These are phyloP conservation scores for Rostrohypoxylon terebratum DNA, from an alignment of 495 filamentous ascomycete genomes.

Conservation along the genomic window DNA sequence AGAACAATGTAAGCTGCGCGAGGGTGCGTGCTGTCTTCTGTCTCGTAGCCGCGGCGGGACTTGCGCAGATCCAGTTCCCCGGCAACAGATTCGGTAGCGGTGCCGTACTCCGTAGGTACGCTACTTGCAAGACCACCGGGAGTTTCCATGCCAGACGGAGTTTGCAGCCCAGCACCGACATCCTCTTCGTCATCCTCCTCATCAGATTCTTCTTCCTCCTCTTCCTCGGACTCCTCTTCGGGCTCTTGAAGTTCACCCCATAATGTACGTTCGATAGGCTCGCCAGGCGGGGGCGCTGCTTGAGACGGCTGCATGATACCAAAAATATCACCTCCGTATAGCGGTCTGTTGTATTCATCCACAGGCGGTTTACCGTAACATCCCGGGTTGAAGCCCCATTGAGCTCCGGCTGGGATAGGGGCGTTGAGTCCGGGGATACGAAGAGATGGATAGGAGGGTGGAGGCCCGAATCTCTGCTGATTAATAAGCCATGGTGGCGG, in stretches of 20 bases:
- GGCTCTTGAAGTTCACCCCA: constrained; percentile 95
- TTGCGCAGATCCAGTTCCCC: constrained; percentile 95
- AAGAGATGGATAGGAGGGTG: constrained; percentile 90
- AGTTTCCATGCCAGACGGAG: constrained; percentile 82
- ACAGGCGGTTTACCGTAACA: constrained; percentile 96
- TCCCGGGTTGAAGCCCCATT: constrained; percentile 95
- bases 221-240: constrained; percentile 83
- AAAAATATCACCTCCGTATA: constrained; percentile 95
- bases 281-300: constrained; percentile 71
- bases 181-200: constrained; percentile 81
- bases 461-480: constrained; percentile 91
- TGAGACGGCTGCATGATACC: constrained; percentile 75
- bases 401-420: constrained; percentile 91
- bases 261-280: constrained; percentile 86
- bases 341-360: constrained; percentile 87
- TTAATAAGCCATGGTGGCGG: constrained; percentile 98
- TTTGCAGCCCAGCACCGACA: constrained; percentile 73
- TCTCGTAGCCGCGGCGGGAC: constrained; percentile 84
- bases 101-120: constrained; percentile 80
- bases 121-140: constrained; percentile 82
- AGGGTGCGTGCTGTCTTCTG: constrained; percentile 80
- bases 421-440: constrained; percentile 96
- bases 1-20: constrained; percentile 88
- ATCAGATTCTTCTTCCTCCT: constrained; percentile 74
- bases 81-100: constrained; percentile 73